Conservation (phyloP, 164 flowering plant species). For the Magnolia sinica region DNA sequence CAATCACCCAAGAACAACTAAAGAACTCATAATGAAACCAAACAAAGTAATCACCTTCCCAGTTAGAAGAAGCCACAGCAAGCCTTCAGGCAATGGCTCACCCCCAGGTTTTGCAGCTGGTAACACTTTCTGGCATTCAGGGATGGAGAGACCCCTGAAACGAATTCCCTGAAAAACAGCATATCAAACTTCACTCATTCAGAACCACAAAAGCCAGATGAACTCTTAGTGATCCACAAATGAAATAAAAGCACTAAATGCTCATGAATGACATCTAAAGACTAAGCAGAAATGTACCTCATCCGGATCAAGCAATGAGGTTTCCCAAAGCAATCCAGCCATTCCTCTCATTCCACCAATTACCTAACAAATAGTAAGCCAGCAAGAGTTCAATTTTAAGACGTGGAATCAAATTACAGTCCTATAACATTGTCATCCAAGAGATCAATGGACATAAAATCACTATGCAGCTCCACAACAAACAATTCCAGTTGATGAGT, state of each 20-base stretch:
- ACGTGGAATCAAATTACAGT: not conserved
- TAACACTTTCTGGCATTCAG: conserved; percentile 87
- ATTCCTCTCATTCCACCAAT: conserved; percentile 99
- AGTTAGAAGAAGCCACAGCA: conserved; percentile 90
- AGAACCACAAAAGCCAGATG: too few relatives aligned
- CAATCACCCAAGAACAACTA: too few relatives aligned
- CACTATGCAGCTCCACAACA: too few relatives aligned
- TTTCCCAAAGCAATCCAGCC: conserved; percentile 92
- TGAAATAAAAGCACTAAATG: too few relatives aligned
- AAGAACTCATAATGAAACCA: too few relatives aligned
- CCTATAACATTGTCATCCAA: too few relatives aligned
- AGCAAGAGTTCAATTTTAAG: not conserved
- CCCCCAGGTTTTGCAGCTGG: conserved; percentile 82
- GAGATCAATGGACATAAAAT: too few relatives aligned
- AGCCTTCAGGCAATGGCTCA: conserved; percentile 94
- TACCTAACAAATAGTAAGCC: conserved; percentile 18
- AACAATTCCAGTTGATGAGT: too few relatives aligned
- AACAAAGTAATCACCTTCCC: conserved; percentile 55
- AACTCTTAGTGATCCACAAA: too few relatives aligned
- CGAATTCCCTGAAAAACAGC: conserved; percentile 69
- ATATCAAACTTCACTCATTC: too few relatives aligned
- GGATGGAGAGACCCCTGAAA: conserved; percentile 85
- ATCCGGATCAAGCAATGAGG: conserved; percentile 94
- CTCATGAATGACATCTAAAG: too few relatives aligned
- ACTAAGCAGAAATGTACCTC: conserved; percentile 21